These are phyloP conservation scores for Claviceps purpurea DNA, from an alignment of 2,329 filamentous ascomycete species.

Conservation along the genomic window DNA sequence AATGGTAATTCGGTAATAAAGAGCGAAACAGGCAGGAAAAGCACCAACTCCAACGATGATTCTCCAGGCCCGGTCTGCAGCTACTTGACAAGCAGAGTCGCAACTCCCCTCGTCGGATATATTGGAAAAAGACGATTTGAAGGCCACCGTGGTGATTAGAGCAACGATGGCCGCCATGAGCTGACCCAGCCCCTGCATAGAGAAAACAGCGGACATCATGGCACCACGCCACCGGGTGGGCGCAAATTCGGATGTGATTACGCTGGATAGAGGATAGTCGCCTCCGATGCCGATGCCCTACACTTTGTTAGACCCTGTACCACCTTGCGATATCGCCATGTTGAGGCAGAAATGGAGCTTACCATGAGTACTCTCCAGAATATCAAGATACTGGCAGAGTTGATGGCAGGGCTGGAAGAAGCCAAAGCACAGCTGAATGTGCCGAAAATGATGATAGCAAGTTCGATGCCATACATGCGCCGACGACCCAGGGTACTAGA, in stretches of 20 bases:
- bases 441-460: constrained; percentile 57
- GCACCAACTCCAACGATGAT: constrained; percentile 69
- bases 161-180: constrained; percentile 57
- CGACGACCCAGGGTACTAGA: constrained; percentile 52
- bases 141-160: constrained; percentile 52
- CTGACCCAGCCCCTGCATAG: constrained; percentile 76
- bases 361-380: constrained; percentile 68
- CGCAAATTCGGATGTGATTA: constrained; percentile 77
- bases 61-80: constrained; percentile 72
- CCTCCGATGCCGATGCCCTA: constrained; percentile 63
- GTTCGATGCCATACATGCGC: constrained; percentile 69
- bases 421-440: constrained; percentile 55
- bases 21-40: constrained; percentile 60
- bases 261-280: constrained; percentile 67
- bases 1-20: constrained; percentile 80
- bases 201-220: constrained; percentile 75
- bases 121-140: constrained; percentile 37
- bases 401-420: constrained; percentile 46
- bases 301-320: not conserved
- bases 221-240: constrained; percentile 70
- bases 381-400: constrained; percentile 46
- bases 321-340: not conserved
- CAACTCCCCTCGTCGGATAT: constrained; percentile 35
- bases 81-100: constrained; percentile 47
- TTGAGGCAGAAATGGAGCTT: constrained; percentile 9